Evolutionary conservation across 2,329 filamentous ascomycete species (phyloP), one percentile per base, ranked within the genome.

Genomic region (Achaetomium macrosporum): DNA sequence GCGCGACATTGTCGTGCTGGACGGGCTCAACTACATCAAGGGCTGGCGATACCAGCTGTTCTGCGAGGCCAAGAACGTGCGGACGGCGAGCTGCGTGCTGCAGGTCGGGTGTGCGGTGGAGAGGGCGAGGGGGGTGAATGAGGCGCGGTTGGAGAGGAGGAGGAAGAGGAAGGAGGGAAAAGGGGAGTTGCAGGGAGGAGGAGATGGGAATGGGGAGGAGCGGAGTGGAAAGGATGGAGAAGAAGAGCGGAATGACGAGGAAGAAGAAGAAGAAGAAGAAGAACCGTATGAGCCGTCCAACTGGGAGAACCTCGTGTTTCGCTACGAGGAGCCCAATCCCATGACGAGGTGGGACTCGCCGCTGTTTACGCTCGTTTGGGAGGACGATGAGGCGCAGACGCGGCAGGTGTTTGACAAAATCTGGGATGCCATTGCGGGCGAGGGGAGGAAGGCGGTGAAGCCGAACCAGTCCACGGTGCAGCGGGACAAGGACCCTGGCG

Each of bases 21-120:
- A 95, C 66, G 83, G 84, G 1, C 73, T 88, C 55, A 93, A 93
- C 69, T 95, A 93, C 70, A 95, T 95, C 72, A 93, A 93, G 69
- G 89, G 88, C 36, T 93, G 88, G 81, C 78, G 89, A 45, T 95
- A 95, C 67, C 88, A 95, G 73, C 74, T 95, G 19, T 86, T 85
- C 68, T 92, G 88, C 72, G 88, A 93, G 70, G 83, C 88, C 36
- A 93, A 93, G 70, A 88, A 88, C 44, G 72, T 88, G 50, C 74
- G 84, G 57, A 93, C 88, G 3, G 81, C 86, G 3, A 87, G 81
- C 68, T 90, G 86, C 63, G 82, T 93, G 52, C 73, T 93, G 57
- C 82, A 84, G 68, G 73, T 85, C 42, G 82, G 82, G 0, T 81
- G 78, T 57, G 64, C 72, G 10, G 68, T 72, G 3, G 79, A 82